A percentile compares a stretch with the other conserved stretches of the same genome.
phyloP scores from a whole-genome alignment of 2,329 filamentous ascomycete genomes.

The Pseudogymnoascus sp. region DNA sequence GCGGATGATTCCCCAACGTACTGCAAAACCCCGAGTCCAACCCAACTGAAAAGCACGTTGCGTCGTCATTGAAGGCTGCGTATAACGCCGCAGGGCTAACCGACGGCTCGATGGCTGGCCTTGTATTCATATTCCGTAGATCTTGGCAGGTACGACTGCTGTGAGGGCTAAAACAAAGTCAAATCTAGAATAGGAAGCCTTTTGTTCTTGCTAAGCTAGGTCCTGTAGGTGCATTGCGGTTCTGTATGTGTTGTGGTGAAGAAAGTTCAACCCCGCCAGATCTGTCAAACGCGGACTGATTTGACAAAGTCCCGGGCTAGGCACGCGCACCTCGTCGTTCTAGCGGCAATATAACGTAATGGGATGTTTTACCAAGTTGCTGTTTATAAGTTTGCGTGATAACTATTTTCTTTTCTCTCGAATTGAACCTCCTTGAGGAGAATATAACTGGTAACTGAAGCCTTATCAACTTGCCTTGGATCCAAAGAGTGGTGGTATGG shows the following conservation, averaged over 20 bases:
- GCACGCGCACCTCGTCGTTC: background rate
- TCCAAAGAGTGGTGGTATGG: background rate
- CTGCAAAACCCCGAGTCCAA: conserved; percentile 79
- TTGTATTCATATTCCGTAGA: conserved; percentile 67
- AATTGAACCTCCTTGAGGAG: background rate
- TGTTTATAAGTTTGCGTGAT: background rate
- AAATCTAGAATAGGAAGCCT: background rate
- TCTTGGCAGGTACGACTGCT: background rate
- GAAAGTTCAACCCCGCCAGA: background rate
- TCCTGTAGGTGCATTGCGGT: background rate
- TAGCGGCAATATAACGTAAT: conserved; percentile 3
- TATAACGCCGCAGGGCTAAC: conserved; percentile 70
- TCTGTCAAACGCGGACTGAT: background rate
- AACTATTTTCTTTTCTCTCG: background rate
- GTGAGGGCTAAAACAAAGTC: background rate
- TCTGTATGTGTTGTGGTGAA: background rate
- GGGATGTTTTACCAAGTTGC: background rate
- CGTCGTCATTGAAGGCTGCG: conserved; percentile 76
- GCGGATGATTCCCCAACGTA: conserved; percentile 36
- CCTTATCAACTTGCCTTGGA: background rate
- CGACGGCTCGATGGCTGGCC: conserved; percentile 73
- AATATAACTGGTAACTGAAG: background rate
- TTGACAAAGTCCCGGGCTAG: background rate
- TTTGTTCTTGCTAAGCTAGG: background rate
- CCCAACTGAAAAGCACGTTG: conserved; percentile 78